Evolutionary conservation across 441 rosid species (phyloP).

Genomic region (Pelargonium cotyledonis): DNA sequence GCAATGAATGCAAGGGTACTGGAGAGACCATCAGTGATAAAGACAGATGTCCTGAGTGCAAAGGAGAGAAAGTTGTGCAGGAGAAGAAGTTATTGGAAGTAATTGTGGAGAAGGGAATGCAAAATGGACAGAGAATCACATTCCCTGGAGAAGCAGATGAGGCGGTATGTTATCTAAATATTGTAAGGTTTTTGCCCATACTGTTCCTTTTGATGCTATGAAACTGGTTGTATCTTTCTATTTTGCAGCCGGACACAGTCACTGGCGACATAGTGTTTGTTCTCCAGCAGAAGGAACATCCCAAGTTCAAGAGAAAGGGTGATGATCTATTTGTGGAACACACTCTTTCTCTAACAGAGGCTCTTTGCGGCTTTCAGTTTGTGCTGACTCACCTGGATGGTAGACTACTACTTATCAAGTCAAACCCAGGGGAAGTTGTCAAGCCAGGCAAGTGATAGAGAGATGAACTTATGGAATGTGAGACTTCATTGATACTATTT

Average conservation of each 20-base stretch:
- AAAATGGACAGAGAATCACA: slow-evolving; percentile 75
- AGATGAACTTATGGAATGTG: slow-evolving; percentile 29
- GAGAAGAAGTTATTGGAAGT: slow-evolving; percentile 94
- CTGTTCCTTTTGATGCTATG: slow-evolving; percentile 19
- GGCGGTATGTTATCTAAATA: slow-evolving; percentile 71
- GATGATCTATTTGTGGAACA: slow-evolving; percentile 84
- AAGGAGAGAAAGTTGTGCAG: slow-evolving; percentile 82
- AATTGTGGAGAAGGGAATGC: slow-evolving; percentile 94
- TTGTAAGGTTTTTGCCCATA: slow-evolving; percentile 52
- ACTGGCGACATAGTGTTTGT: slow-evolving; percentile 93
- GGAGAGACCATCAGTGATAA: slow-evolving; percentile 83
- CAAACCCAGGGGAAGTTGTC: slow-evolving; percentile 77
- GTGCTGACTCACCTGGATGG: slow-evolving; percentile 72
- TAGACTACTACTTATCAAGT: slow-evolving; percentile 79
- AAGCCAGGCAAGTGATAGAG: slow-evolving; percentile 48
- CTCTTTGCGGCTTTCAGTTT: slow-evolving; percentile 87
- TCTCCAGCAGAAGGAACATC: slow-evolving; percentile 85
- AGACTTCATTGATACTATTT: no score
- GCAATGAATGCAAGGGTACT: slow-evolving; percentile 86
- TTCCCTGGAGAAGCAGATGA: slow-evolving; percentile 97
- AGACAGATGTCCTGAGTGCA: slow-evolving; percentile 89
- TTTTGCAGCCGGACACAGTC: slow-evolving; percentile 72
- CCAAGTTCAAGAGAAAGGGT: slow-evolving; percentile 81
- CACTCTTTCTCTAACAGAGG: slow-evolving; percentile 68
- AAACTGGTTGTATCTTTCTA: slow-evolving; percentile 38